These are phyloP conservation scores for Meredithiella fracta DNA, from an alignment of 2,329 filamentous ascomycete genomes.

Conservation along the genomic window DNA sequence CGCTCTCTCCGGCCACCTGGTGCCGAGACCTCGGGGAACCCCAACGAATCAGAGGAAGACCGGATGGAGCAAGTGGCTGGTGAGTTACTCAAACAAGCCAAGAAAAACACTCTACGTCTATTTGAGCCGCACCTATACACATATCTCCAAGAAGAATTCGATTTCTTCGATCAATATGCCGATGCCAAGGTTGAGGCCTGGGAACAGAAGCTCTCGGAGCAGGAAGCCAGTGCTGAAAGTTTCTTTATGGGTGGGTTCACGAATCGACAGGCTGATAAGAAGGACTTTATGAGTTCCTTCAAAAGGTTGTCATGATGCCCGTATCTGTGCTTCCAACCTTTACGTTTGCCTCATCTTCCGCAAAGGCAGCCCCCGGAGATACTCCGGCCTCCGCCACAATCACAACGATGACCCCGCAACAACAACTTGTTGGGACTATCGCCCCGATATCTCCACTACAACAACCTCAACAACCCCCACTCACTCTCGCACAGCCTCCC, in stretches of 20 bases:
- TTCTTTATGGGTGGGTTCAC: slow-evolving; percentile 95
- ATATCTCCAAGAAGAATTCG: slow-evolving; percentile 81
- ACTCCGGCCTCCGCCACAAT: background rate
- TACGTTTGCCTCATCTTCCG: slow-evolving; percentile 8
- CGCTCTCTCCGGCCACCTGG: slow-evolving; percentile 38
- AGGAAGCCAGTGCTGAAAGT: slow-evolving; percentile 78
- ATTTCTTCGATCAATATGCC: slow-evolving; percentile 63
- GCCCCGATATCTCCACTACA: background rate
- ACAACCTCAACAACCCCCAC: background rate
- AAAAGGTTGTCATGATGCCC: slow-evolving; percentile 99
- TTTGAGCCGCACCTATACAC: slow-evolving; percentile 91
- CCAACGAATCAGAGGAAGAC: background rate
- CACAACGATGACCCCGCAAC: background rate
- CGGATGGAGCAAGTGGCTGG: background rate
- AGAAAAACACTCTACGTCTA: slow-evolving; percentile 49
- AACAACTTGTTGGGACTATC: background rate
- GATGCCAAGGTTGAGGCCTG: slow-evolving; percentile 64
- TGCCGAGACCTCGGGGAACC: background rate
- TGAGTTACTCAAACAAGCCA: slow-evolving; percentile 33
- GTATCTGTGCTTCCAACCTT: slow-evolving; percentile 69
- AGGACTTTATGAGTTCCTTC: slow-evolving; percentile 89
- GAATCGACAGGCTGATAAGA: slow-evolving; percentile 73
- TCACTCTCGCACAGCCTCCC: background rate
- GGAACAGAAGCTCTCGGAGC: slow-evolving; percentile 83
- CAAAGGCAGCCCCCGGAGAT: background rate